Conservation (phyloP, 2,329 filamentous ascomycete species). For the Lecanoromycetidae sp. region DNA sequence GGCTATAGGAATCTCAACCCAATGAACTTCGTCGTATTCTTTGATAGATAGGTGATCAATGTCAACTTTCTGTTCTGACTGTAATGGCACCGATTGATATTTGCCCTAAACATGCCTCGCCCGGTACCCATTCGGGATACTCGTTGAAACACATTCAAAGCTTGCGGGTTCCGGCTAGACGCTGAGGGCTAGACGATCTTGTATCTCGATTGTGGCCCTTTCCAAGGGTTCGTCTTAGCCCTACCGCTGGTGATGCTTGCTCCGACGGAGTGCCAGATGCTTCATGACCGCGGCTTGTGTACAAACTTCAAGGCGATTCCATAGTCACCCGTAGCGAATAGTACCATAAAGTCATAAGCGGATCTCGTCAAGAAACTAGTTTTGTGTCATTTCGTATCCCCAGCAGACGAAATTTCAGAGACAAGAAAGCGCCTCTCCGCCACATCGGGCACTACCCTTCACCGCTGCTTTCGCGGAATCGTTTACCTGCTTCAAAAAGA, state of each 20-base stretch:
- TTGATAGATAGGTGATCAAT: background rate
- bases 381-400: background rate
- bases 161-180: conserved; percentile 11
- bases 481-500: conserved; percentile 8
- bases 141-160: conserved; percentile 5
- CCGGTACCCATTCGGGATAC: background rate
- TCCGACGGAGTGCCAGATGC: conserved; percentile 1
- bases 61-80: background rate
- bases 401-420: background rate
- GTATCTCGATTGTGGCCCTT: conserved; percentile 5
- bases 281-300: background rate
- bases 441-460: conserved; percentile 1
- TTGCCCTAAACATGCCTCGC: background rate
- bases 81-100: background rate
- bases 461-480: conserved; percentile 12
- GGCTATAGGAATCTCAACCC: background rate
- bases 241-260: conserved; percentile 5
- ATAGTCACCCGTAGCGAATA: background rate
- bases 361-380: background rate
- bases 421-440: conserved; percentile 3
- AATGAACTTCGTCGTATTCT: background rate
- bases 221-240: conserved; percentile 2
- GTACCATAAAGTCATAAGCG: background rate
- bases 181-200: conserved; percentile 2
- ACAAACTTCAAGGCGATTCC: background rate